phyloP scores from a whole-genome alignment of 176 grass and related monocot species.

The Hordeum vulgare region MorexV3_pseudomolecules_assembly NC_058519.1:632918169-632918668 shows the following conservation, averaged over 20 bases:
- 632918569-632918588: slow-evolving; percentile 47
- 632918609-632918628: slow-evolving; percentile 77
- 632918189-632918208: slow-evolving; percentile 75
- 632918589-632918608: slow-evolving; percentile 67
- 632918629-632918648: slow-evolving; percentile 44
- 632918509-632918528: background rate
- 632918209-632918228: slow-evolving; percentile 84
- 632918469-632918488: background rate
- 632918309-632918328: slow-evolving; percentile 16
- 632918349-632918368: slow-evolving; percentile 28
- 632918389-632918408: slow-evolving; percentile 18
- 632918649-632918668: slow-evolving; percentile 46
- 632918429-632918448: slow-evolving; percentile 17
- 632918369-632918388: background rate
- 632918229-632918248: slow-evolving; percentile 58
- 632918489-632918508: slow-evolving; percentile 2
- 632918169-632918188: slow-evolving; percentile 20
- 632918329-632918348: slow-evolving; percentile 46
- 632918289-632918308: slow-evolving; percentile 14
- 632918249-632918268: slow-evolving; percentile 28
- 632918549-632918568: slow-evolving; percentile 36
- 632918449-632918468: background rate
- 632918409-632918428: slow-evolving; percentile 34
- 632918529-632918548: slow-evolving; percentile 11
- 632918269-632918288: background rate